phyloP scores from a whole-genome alignment of 345 rosid species.

The Melaleuca alternifolia region DNA sequence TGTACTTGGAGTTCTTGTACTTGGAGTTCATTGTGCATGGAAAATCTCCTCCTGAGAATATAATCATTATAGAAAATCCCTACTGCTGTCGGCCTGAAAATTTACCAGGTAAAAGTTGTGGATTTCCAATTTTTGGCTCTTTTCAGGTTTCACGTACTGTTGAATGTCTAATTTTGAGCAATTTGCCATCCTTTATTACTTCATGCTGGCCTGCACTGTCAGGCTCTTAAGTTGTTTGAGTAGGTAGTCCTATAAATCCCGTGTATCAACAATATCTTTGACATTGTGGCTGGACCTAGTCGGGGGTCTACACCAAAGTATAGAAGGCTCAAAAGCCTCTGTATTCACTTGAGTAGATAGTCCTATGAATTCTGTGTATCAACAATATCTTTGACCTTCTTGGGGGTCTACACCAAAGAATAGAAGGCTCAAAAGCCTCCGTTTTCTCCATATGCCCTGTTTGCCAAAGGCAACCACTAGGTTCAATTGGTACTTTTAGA shows the following conservation, averaged over 20 bases:
- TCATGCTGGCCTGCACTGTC: background rate
- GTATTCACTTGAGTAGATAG: background rate
- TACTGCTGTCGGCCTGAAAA: background rate
- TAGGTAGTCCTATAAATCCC: background rate
- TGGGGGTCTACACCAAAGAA: background rate
- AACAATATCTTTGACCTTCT: background rate
- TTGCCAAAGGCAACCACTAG: background rate
- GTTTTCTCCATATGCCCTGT: background rate
- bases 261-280: background rate
- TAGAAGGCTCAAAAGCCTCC: background rate
- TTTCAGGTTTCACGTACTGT: background rate
- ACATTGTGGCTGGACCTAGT: background rate
- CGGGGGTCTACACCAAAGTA: background rate
- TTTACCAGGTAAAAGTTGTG: background rate
- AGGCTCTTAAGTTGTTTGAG: background rate
- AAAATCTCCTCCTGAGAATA: background rate
- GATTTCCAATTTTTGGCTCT: background rate
- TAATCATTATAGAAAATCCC: background rate
- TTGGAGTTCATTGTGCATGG: background rate
- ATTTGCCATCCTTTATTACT: background rate
- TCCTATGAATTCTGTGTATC: background rate
- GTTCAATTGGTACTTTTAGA: background rate
- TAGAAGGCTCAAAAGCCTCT: background rate
- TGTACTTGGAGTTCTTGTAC: rapidly evolving
- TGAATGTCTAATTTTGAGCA: background rate